Conservation (phyloP, 164 flowering plant species). For the Tetrastigma voinierianum region DNA sequence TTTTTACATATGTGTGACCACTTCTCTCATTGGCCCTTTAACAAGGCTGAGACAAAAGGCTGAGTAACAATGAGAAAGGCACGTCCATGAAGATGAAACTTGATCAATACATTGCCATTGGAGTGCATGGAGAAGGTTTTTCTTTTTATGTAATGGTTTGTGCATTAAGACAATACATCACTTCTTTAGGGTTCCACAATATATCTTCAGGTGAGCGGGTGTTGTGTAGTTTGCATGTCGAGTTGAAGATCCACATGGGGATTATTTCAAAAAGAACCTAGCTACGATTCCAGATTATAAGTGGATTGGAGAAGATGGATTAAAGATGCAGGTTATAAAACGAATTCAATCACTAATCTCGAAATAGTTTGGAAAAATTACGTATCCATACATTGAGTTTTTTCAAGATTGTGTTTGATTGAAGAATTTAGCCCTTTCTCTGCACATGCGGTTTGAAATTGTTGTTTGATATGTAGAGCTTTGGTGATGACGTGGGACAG, state of each 20-base stretch:
- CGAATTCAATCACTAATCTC: too few relatives aligned
- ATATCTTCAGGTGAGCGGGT: slow-evolving; percentile 6
- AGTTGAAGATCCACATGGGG: slow-evolving; percentile 51
- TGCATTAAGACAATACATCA: neutral
- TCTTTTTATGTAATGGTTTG: too few relatives aligned
- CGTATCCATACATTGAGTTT: neutral
- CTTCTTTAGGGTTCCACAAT: neutral
- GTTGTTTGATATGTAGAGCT: slow-evolving; percentile 24
- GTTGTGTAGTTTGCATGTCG: slow-evolving; percentile 54
- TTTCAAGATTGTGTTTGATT: too few relatives aligned
- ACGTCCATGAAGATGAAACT: slow-evolving; percentile 46
- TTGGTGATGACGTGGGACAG: slow-evolving; percentile 59
- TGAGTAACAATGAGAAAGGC: slow-evolving; percentile 34
- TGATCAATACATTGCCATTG: slow-evolving; percentile 41
- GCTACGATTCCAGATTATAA: slow-evolving; percentile 48
- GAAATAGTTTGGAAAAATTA: too few relatives aligned
- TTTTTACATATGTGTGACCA: slow-evolving; percentile 35
- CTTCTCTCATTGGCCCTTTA: slow-evolving; percentile 41
- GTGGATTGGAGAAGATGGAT: slow-evolving; percentile 60
- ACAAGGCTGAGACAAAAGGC: slow-evolving; percentile 44
- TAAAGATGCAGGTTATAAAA: slow-evolving; percentile 38
- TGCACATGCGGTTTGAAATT: slow-evolving; percentile 14
- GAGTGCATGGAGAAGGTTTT: slow-evolving; percentile 34
- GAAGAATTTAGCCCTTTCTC: neutral
- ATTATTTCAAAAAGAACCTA: slow-evolving; percentile 49